Conservation (phyloP, 768 basidiomycete species). For the Royoungia palumana region DNA sequence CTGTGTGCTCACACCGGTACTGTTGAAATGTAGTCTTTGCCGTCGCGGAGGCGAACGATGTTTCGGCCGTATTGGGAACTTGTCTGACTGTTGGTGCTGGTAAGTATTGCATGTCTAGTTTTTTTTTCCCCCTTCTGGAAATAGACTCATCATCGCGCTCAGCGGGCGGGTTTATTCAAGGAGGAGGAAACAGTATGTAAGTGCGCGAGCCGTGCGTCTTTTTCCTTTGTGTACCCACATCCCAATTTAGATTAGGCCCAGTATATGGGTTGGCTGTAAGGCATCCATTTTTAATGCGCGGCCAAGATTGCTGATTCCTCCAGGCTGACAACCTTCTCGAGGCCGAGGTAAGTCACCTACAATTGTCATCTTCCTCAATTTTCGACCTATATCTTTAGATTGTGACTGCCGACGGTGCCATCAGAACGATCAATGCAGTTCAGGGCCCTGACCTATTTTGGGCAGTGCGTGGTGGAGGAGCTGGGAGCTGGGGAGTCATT, state of each 20-base stretch:
- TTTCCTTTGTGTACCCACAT: background rate
- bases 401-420: constrained; percentile 40
- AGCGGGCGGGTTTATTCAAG: constrained; percentile 45
- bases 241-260: constrained; percentile 15
- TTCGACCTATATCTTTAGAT: constrained; percentile 14
- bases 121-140: background rate
- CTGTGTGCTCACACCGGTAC: background rate
- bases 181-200: constrained; percentile 43
- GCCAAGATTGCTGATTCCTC: background rate
- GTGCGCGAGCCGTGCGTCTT: background rate
- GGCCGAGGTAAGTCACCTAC: constrained; percentile 24
- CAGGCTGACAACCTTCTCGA: constrained; percentile 48
- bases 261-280: constrained; percentile 7
- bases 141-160: background rate
- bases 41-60: constrained; percentile 5
- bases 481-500: constrained; percentile 47
- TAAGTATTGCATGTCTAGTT: background rate
- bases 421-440: constrained; percentile 38
- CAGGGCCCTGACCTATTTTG: constrained; percentile 48
- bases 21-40: constrained; percentile 5
- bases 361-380: background rate
- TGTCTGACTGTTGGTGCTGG: constrained; percentile 19
- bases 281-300: background rate
- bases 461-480: constrained; percentile 52
- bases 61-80: constrained; percentile 16